These are phyloP conservation scores for Pichia gijzeniarum DNA, from an alignment of 805 yeast species.

Conservation along the genomic window DNA sequence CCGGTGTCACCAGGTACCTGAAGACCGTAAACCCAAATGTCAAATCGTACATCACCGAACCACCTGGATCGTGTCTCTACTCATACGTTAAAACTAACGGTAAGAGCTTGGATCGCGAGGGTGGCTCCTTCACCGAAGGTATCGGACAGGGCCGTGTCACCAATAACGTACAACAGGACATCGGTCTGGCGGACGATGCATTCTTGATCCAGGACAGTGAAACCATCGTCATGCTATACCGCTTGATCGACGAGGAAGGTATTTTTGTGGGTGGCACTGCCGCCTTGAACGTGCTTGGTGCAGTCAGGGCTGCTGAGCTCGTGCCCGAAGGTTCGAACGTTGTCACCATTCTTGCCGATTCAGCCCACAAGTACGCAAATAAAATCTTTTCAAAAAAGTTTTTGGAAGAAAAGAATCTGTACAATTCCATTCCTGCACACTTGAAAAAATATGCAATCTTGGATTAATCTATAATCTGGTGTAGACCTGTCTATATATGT, in stretches of 20 bases:
- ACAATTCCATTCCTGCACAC: conserved; percentile 59
- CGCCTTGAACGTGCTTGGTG: conserved; percentile 87
- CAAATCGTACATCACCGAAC: conserved; percentile 75
- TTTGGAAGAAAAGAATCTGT: conserved; percentile 65
- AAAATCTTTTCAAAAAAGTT: conserved; percentile 72
- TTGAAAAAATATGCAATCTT: conserved; percentile 61
- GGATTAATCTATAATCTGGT: conserved; percentile 19
- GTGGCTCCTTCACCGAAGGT: conserved; percentile 90
- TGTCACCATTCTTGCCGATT: conserved; percentile 84
- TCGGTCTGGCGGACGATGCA: conserved; percentile 74
- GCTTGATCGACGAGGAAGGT: conserved; percentile 84
- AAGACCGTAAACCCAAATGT: conserved; percentile 61
- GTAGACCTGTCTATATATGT: background rate
- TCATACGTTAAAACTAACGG: conserved; percentile 71
- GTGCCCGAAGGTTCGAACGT: conserved; percentile 77
- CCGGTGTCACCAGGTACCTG: conserved; percentile 76
- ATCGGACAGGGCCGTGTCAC: conserved; percentile 95
- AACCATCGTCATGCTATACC: conserved; percentile 76
- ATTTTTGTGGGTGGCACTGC: conserved; percentile 87
- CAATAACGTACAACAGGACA: conserved; percentile 67
- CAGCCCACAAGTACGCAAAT: conserved; percentile 85
- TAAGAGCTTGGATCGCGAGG: conserved; percentile 59
- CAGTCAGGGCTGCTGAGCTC: conserved; percentile 63
- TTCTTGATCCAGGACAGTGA: conserved; percentile 71
- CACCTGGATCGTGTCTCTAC: conserved; percentile 86